Evolutionary conservation across 2,329 filamentous ascomycete species (phyloP).

Genomic region (Lachnellula arida): DNA sequence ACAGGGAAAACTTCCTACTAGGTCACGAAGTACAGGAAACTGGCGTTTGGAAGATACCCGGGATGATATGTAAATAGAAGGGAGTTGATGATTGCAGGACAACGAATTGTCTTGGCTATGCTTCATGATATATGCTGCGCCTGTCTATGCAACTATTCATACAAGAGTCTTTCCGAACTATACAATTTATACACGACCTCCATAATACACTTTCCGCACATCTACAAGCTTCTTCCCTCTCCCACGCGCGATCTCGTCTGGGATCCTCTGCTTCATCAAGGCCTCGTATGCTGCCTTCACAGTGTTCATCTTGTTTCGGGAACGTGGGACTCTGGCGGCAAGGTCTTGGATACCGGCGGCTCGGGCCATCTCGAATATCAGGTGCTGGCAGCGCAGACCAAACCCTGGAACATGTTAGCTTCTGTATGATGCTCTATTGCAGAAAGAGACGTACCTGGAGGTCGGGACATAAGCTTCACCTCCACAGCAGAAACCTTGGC

Average conservation of each 20-base stretch:
- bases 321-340: constrained; percentile 74
- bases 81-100: constrained; percentile 10
- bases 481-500: constrained; percentile 85
- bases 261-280: constrained; percentile 75
- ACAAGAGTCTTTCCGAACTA: constrained; percentile 42
- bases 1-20: background rate
- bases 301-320: constrained; percentile 95
- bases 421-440: background rate
- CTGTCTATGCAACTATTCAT: constrained; percentile 38
- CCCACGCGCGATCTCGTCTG: constrained; percentile 84
- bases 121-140: constrained; percentile 17
- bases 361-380: constrained; percentile 92
- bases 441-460: constrained; percentile 64
- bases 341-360: constrained; percentile 84
- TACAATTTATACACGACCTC: constrained; percentile 45
- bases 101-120: constrained; percentile 7
- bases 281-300: constrained; percentile 88
- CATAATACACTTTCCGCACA: constrained; percentile 95
- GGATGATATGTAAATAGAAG: constrained; percentile 2
- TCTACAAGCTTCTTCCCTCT: constrained; percentile 94
- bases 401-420: constrained; percentile 59
- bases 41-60: constrained; percentile 24
- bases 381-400: constrained; percentile 82
- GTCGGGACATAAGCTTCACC: constrained; percentile 74
- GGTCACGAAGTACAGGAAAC: background rate